phyloP scores from a whole-genome alignment of 2,329 filamentous ascomycete species.

The Domatiomyces catenatus region DNA sequence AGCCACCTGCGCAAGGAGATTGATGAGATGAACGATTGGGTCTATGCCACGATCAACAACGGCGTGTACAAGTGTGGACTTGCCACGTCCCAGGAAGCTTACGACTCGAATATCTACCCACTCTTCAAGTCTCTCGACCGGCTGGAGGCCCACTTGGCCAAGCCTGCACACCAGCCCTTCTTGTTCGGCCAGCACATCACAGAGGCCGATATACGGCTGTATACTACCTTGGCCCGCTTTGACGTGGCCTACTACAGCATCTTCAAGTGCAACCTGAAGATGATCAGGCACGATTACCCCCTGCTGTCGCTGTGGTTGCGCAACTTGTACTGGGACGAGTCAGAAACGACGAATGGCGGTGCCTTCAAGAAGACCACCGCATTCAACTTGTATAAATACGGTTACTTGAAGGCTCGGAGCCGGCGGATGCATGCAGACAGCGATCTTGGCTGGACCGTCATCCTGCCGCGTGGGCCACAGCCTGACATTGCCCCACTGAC shows the following conservation, averaged over 20 bases:
- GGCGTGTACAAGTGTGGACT: constrained; percentile 52
- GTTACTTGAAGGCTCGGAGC: constrained; percentile 11
- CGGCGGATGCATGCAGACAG: constrained; percentile 8
- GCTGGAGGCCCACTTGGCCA: constrained; percentile 50
- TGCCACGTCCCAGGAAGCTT: constrained; percentile 60
- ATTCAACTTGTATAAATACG: constrained; percentile 22
- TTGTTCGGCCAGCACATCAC: constrained; percentile 60
- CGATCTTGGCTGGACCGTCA: constrained; percentile 5
- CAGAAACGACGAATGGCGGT: constrained; percentile 25
- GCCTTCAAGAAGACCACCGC: constrained; percentile 32
- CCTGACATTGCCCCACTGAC: constrained; percentile 14
- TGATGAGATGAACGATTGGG: constrained; percentile 62
- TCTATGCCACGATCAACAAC: constrained; percentile 47
- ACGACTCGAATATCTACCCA: constrained; percentile 51
- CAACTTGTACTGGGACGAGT: constrained; percentile 32
- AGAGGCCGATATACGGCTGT: constrained; percentile 62
- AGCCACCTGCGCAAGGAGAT: constrained; percentile 45
- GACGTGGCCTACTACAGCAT: constrained; percentile 64
- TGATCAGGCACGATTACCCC: constrained; percentile 46
- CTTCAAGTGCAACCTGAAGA: constrained; percentile 57
- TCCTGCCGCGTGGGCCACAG: constrained; percentile 13
- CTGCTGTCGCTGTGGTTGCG: constrained; percentile 32
- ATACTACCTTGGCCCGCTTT: constrained; percentile 51
- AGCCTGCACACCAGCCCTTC: constrained; percentile 41
- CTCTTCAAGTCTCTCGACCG: constrained; percentile 62